A percentile compares a stretch with the other conserved stretches of the same genome.
phyloP scores from a whole-genome alignment of 1,284 basidiomycete genomes.

The Tilletia caries region DNA sequence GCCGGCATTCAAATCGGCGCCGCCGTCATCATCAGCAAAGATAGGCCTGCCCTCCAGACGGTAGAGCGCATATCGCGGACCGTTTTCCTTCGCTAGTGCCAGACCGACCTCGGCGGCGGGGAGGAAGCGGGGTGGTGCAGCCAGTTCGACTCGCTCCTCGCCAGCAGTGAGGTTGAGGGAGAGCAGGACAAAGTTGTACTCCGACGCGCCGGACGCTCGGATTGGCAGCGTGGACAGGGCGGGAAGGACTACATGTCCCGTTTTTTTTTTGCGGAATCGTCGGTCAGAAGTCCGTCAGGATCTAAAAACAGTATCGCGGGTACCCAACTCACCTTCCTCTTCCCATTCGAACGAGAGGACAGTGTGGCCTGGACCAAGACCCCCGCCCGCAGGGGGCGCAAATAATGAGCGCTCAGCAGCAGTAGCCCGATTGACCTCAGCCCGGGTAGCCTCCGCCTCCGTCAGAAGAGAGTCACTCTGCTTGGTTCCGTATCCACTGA shows the following conservation, averaged over 20 bases:
- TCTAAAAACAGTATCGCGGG: background rate
- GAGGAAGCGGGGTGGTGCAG: background rate
- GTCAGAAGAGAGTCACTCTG: slow-evolving; percentile 1
- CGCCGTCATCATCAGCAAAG: slow-evolving; percentile 4
- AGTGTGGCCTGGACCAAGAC: background rate
- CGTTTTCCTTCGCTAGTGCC: background rate
- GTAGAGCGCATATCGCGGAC: slow-evolving; percentile 3
- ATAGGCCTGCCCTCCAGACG: slow-evolving; percentile 1
- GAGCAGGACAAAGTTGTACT: slow-evolving; percentile 13
- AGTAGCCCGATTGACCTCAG: background rate
- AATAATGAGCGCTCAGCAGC: slow-evolving; percentile 2
- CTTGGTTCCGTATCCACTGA: background rate
- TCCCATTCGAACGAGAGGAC: background rate
- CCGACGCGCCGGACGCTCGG: slow-evolving; percentile 1
- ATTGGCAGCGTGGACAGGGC: slow-evolving; percentile 1
- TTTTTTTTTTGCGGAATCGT: background rate
- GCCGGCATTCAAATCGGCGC: background rate
- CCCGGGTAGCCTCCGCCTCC: background rate
- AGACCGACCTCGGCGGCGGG: slow-evolving; percentile 7
- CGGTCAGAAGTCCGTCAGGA: background rate
- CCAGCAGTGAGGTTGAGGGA: slow-evolving; percentile 7
- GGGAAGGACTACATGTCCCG: background rate
- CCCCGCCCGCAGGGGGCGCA: background rate
- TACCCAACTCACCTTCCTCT: background rate
- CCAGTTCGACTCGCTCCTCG: slow-evolving; percentile 9